Evolutionary conservation across 805 yeast species (phyloP).

Genomic region (Candida michaelii): DNA sequence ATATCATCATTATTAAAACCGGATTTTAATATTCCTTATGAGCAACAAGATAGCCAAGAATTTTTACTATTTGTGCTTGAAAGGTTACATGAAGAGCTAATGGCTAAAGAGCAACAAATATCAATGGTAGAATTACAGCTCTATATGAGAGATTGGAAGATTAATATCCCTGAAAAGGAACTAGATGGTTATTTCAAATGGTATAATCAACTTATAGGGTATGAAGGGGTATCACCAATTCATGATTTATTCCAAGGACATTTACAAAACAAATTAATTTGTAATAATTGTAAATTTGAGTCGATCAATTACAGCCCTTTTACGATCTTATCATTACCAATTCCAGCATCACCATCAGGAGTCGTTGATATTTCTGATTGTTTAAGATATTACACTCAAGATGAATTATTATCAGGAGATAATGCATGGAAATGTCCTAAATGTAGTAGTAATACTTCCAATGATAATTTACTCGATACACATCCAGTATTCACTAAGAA

Average conservation of each 20-base stretch:
- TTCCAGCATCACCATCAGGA: conserved; percentile 41
- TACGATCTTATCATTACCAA: conserved; percentile 61
- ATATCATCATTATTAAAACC: conserved; percentile 55
- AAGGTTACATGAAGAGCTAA: conserved; percentile 65
- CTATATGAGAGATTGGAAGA: conserved; percentile 32
- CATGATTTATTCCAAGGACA: conserved; percentile 72
- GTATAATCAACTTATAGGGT: conserved; percentile 50
- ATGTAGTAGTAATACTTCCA: conserved; percentile 41
- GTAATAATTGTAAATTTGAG: conserved; percentile 63
- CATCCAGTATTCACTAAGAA: conserved; percentile 40
- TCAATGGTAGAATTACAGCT: conserved; percentile 25
- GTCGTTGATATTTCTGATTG: conserved; percentile 58
- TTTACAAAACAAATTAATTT: conserved; percentile 59
- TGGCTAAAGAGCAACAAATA: conserved; percentile 24
- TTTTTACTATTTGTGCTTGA: conserved; percentile 66
- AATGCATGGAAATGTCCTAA: conserved; percentile 86
- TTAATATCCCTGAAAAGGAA: conserved; percentile 30
- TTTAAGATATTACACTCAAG: conserved; percentile 57
- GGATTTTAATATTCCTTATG: conserved; percentile 65
- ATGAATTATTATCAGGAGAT: conserved; percentile 67
- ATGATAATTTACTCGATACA: conserved; percentile 23
- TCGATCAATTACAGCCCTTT: conserved; percentile 62
- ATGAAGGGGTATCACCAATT: conserved; percentile 67
- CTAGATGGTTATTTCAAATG: conserved; percentile 59
- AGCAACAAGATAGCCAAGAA: conserved; percentile 83